Evolutionary conservation across 306 rosid species (phyloP).

Genomic region (Calophaca sinica): DNA sequence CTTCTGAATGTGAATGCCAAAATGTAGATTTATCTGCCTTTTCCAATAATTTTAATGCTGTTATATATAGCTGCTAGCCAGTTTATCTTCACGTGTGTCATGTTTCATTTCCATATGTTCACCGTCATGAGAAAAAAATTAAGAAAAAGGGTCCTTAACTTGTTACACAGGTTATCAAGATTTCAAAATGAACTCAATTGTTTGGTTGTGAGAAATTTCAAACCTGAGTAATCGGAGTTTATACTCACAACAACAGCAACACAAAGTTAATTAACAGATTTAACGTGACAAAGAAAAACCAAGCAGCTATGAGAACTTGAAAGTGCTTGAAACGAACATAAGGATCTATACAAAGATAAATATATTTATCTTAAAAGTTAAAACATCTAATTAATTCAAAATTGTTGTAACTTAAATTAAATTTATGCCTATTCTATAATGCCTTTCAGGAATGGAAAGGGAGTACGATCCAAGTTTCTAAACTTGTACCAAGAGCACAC

Average conservation of each 20-base stretch:
- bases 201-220: conserved; percentile 4
- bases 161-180: conserved; percentile 11
- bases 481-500: not conserved
- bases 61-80: not conserved
- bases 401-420: conserved; percentile 6
- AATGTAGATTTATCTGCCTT: not conserved
- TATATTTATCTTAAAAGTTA: conserved; percentile 20
- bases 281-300: conserved; percentile 22
- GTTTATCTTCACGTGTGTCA: conserved; percentile 3
- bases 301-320: conserved; percentile 20
- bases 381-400: conserved; percentile 23
- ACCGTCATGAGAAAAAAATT: conserved; percentile 5
- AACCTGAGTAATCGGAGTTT: conserved; percentile 18
- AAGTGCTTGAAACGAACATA: conserved; percentile 12
- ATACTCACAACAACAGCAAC: not conserved
- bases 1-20: conserved; percentile 20
- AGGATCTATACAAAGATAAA: conserved; percentile 6
- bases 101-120: conserved; percentile 30
- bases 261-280: conserved; percentile 1
- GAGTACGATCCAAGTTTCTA: conserved; percentile 13
- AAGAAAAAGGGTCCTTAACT: conserved; percentile 10
- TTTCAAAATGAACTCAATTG: conserved; percentile 24
- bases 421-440: not conserved
- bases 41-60: not conserved
- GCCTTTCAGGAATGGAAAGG: not conserved